These are phyloP conservation scores for Gossypium davidsonii DNA, from an alignment of 441 rosid genomes.

Conservation along the genomic window DNA sequence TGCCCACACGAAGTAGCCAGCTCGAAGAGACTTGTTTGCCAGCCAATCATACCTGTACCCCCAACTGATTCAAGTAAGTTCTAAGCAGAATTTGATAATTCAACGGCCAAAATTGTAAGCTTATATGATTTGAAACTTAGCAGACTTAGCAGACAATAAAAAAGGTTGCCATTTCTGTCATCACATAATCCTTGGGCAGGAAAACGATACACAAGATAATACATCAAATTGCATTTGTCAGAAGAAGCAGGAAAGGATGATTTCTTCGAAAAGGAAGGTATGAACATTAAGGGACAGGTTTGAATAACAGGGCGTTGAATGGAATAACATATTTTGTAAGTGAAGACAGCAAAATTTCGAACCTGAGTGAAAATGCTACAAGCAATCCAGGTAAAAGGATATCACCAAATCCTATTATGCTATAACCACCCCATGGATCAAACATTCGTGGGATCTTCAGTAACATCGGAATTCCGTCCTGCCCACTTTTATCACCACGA, in stretches of 20 bases:
- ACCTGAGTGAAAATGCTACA: conserved; percentile 69
- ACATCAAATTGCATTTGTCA: background rate
- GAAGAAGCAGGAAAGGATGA: background rate
- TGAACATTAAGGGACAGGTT: background rate
- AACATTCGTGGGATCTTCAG: conserved; percentile 71
- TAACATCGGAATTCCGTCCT: conserved; percentile 76
- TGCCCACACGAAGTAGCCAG: conserved; percentile 88
- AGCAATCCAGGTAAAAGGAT: conserved; percentile 67
- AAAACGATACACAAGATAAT: background rate
- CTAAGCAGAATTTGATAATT: background rate
- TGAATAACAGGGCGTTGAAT: background rate
- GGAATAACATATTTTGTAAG: background rate
- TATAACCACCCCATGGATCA: conserved; percentile 85
- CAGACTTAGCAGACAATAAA: background rate
- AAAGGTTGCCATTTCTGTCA: background rate
- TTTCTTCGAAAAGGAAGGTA: background rate
- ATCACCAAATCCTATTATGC: conserved; percentile 76
- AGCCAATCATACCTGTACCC: conserved; percentile 79
- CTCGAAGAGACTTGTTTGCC: conserved; percentile 69
- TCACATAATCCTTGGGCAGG: background rate
- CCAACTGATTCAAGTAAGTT: background rate
- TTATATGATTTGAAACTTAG: conserved; percentile 14
- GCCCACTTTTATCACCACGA: conserved; percentile 73
- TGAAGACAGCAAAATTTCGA: background rate
- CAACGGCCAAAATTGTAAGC: background rate